Evolutionary conservation across 78 protist species (phyloP).

Genomic region (Chrysochromulina parva): DNA sequence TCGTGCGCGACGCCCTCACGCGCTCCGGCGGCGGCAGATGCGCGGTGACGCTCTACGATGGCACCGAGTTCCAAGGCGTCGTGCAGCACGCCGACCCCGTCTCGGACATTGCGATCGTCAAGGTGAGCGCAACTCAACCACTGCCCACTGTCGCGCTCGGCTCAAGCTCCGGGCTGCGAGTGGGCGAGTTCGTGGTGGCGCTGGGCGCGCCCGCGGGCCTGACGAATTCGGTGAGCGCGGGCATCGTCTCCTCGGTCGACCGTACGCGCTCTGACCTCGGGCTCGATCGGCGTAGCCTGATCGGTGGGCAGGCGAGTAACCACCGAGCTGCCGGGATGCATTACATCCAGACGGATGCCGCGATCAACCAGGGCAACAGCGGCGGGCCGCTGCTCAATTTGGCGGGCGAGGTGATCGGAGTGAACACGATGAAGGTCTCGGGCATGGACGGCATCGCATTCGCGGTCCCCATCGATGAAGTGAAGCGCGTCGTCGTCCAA

Average conservation of each 20-base stretch:
- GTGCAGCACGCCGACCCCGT: neutral
- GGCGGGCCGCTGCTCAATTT: constrained; percentile 28
- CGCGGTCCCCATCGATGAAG: constrained; percentile 30
- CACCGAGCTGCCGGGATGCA: no score
- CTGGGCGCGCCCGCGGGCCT: constrained; percentile 15
- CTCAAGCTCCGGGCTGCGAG: neutral
- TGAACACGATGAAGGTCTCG: constrained; percentile 19
- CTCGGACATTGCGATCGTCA: neutral
- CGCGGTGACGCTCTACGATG: neutral
- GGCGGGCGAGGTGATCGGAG: constrained; percentile 30
- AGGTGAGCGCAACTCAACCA: neutral
- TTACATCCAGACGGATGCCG: constrained; percentile 28
- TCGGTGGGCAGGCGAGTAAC: no score
- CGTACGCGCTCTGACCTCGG: constrained; percentile 19
- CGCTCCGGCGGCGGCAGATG: neutral
- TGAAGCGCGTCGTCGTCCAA: neutral
- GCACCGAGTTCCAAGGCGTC: neutral
- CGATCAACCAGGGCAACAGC: constrained; percentile 34
- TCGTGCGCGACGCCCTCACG: neutral
- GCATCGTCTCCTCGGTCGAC: constrained; percentile 25
- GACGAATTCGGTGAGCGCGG: neutral
- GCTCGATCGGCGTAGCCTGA: neutral
- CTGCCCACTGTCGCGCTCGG: neutral
- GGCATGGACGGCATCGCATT: constrained; percentile 10
- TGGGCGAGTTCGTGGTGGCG: constrained; percentile 25